These are phyloP conservation scores for Heliamphora exappendiculata DNA, from an alignment of 148 eudicot species.

Conservation along the genomic window DNA sequence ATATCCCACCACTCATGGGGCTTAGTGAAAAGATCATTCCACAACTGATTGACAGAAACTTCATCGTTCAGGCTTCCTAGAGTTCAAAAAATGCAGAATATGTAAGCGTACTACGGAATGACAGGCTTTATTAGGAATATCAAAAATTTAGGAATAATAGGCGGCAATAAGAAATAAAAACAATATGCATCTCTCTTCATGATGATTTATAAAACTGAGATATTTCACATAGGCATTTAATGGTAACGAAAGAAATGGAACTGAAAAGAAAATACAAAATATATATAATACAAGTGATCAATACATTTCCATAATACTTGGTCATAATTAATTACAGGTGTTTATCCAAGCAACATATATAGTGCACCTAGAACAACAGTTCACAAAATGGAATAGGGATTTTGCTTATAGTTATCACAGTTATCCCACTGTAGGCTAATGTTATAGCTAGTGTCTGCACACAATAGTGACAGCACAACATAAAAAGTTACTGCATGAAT, in stretches of 20 bases:
- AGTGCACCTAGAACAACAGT: not conserved
- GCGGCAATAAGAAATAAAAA: not conserved
- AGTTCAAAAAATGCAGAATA: not conserved
- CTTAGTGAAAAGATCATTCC: not conserved
- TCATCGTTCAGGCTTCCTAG: not conserved
- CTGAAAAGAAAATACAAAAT: not conserved
- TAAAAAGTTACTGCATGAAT: not conserved
- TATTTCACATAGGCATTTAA: not conserved
- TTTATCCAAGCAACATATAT: not conserved
- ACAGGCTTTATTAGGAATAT: not conserved
- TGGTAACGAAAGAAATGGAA: not conserved
- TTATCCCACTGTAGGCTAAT: not conserved
- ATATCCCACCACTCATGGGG: constrained; percentile 8
- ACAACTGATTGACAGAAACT: not conserved
- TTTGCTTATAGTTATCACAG: not conserved
- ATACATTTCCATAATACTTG: not conserved
- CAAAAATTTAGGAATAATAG: not conserved
- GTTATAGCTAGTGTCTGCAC: not conserved
- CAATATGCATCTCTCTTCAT: not conserved
- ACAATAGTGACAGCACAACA: not conserved
- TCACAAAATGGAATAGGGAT: not conserved
- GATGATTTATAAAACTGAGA: too few species aligned
- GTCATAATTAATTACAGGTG: not conserved
- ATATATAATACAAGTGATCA: not conserved
- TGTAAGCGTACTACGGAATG: not conserved